phyloP scores from a whole-genome alignment of 768 basidiomycete genomes.

The Fomitopsis serialis region DNA sequence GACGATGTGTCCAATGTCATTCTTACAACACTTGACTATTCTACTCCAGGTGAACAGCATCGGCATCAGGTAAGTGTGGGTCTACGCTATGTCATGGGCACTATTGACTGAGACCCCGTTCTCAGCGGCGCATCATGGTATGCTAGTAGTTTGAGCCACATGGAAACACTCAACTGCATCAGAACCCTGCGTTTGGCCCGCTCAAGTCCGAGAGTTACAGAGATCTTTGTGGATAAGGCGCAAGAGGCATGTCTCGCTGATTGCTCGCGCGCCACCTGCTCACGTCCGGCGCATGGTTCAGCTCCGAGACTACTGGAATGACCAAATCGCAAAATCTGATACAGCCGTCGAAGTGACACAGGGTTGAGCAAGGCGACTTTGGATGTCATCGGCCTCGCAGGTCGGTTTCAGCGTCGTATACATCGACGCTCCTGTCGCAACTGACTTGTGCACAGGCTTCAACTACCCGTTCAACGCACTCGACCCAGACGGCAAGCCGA shows the following conservation, averaged over 20 bases:
- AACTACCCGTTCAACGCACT: slow-evolving; percentile 29
- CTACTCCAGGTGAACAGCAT: slow-evolving; percentile 1
- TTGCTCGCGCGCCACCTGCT: not conserved
- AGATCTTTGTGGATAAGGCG: slow-evolving; percentile 53
- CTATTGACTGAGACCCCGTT: not conserved
- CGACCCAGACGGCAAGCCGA: slow-evolving; percentile 17
- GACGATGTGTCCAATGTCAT: not conserved
- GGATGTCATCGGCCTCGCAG: slow-evolving; percentile 39
- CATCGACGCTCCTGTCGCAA: not conserved
- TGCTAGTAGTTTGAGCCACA: not conserved
- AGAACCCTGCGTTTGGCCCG: slow-evolving; percentile 68
- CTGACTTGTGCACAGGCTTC: slow-evolving; percentile 21
- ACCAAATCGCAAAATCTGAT: slow-evolving; percentile 24
- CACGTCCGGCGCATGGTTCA: not conserved
- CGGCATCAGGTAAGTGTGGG: not conserved
- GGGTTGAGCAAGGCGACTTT: slow-evolving; percentile 33
- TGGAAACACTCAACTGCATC: not conserved
- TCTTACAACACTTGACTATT: not conserved
- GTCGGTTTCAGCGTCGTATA: slow-evolving; percentile 12
- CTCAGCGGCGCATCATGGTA: slow-evolving; percentile 4
- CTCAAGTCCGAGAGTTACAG: slow-evolving; percentile 52
- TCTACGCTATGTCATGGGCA: not conserved
- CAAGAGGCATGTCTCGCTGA: slow-evolving; percentile 29
- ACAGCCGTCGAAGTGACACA: slow-evolving; percentile 25
- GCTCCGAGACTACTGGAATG: slow-evolving; percentile 19